Evolutionary conservation across 2,329 filamentous ascomycete genomes (phyloP).

Genomic region (Stagonosporopsis chrysanthemi): DNA sequence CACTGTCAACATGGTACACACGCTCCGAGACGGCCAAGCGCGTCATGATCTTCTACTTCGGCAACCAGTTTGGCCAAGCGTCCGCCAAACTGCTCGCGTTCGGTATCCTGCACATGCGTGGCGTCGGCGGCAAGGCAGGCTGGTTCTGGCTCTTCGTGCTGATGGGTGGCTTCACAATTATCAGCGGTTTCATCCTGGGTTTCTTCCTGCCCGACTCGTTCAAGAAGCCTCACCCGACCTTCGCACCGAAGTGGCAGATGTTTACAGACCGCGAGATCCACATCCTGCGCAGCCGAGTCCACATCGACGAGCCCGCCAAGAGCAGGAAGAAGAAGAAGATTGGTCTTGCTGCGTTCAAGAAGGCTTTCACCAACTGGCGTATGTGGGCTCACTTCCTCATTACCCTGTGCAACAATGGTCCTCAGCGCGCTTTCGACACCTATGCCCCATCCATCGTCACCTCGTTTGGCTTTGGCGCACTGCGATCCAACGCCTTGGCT

Average conservation of each 20-base stretch:
- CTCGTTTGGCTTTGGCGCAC: conserved; percentile 59
- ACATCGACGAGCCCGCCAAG: conserved; percentile 30
- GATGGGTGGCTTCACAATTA: conserved; percentile 62
- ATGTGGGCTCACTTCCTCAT: conserved; percentile 63
- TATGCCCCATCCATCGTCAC: conserved; percentile 64
- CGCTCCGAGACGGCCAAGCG: conserved; percentile 50
- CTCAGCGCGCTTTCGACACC: conserved; percentile 59
- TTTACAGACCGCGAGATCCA: conserved; percentile 29
- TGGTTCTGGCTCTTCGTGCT: conserved; percentile 58
- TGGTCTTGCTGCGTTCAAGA: conserved; percentile 55
- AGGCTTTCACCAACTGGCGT: conserved; percentile 58
- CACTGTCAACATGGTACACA: conserved; percentile 75
- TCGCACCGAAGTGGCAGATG: conserved; percentile 24
- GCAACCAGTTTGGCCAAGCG: conserved; percentile 44
- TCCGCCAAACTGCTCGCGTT: conserved; percentile 49
- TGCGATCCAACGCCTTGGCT: conserved; percentile 62
- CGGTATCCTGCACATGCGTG: conserved; percentile 52
- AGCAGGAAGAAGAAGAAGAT: conserved; percentile 59
- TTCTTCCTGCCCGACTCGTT: conserved; percentile 23
- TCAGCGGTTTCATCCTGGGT: conserved; percentile 18
- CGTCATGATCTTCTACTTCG: conserved; percentile 53
- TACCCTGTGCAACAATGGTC: conserved; percentile 59
- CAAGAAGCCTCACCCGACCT: conserved; percentile 17
- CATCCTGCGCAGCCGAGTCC: conserved; percentile 26
- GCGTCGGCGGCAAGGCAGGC: conserved; percentile 48